Evolutionary conservation across 2,329 filamentous ascomycete genomes (phyloP), one percentile per base, ranked within the genome.

Genomic region (Neophaeococcomyces mojaviensis): DNA sequence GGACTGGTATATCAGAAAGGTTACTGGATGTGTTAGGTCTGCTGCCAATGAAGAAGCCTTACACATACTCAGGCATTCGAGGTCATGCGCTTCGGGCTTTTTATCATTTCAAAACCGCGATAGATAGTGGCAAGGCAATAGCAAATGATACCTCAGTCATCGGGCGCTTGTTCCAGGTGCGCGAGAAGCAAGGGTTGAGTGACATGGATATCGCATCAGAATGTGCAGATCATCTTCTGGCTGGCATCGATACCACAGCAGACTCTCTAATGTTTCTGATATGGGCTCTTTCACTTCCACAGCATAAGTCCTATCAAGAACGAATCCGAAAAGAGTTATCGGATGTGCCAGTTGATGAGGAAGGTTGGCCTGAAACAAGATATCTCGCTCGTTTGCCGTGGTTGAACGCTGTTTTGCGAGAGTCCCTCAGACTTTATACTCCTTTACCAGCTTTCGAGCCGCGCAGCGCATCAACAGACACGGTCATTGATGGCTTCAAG

Each of bases 191-290:
- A 59, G 56, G 57, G 3, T 50, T 75, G 3, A 57, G 62, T 7
- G 68, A 70, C 30, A 53, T 74, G 19, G 69, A 74, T 26, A 70
- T 74, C 42, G 74, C 74, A 2, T 74, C 73, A 0, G 74, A 77
- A 55, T 68, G 64, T 12, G 72, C 73, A 1, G 74, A 77, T 47
- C 74, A 77, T 49, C 63, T 77, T 3, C 63, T 74, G 0, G 73
- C 73, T 1, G 73, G 72, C 1, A 74, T 75, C 13, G 71, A 76
- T 49, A 76, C 73, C 2, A 75, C 72, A 2, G 68, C 68, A 33
- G 71, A 77, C 44, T 71, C 71, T 0, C 51, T 74, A 3, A 73
- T 74, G 67, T 76, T 73, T 51, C 58, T 71, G 1, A 61, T 76
- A 26, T 76, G 71, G 70, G 61, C 67, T 0, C 62, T 77, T 1